These are phyloP conservation scores for Lactifluus hygrophoroides DNA, from an alignment of 768 basidiomycete species.

Conservation along the genomic window DNA sequence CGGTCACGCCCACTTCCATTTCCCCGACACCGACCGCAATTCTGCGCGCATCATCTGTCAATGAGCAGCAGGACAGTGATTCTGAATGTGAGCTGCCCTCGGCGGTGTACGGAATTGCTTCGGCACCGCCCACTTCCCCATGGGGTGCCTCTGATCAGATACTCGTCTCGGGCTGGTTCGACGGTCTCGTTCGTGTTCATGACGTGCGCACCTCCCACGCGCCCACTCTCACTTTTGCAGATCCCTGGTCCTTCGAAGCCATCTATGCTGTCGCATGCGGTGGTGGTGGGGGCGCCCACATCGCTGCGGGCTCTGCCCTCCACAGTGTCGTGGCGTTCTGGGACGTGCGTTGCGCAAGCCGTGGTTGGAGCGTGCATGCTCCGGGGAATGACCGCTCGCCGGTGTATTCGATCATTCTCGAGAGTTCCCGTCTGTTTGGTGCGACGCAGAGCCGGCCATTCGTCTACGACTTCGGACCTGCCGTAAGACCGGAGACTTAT, in stretches of 20 bases:
- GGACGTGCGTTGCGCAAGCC: slow-evolving; percentile 57
- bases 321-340: slow-evolving; percentile 76
- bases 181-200: slow-evolving; percentile 63
- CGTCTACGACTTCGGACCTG: slow-evolving; percentile 72
- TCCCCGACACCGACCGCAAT: slow-evolving; percentile 39
- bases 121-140: slow-evolving; percentile 50
- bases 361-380: slow-evolving; percentile 72
- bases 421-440: slow-evolving; percentile 73
- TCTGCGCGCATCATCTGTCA: slow-evolving; percentile 31
- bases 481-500: slow-evolving; percentile 48
- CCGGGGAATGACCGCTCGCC: slow-evolving; percentile 75
- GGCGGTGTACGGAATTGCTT: slow-evolving; percentile 67
- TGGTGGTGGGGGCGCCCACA: slow-evolving; percentile 54
- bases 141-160: slow-evolving; percentile 67
- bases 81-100: slow-evolving; percentile 26
- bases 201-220: slow-evolving; percentile 55
- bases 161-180: slow-evolving; percentile 75
- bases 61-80: slow-evolving; percentile 20
- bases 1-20: slow-evolving; percentile 41
- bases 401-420: slow-evolving; percentile 64
- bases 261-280: slow-evolving; percentile 72
- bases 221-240: slow-evolving; percentile 53
- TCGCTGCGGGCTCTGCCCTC: slow-evolving; percentile 70
- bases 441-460: slow-evolving; percentile 71
- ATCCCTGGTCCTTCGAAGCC: slow-evolving; percentile 64